A percentile compares a stretch with the other conserved stretches of the same genome.
These are phyloP conservation scores for Apiotrichum gracile DNA, from an alignment of 1,284 basidiomycete species.

Conservation along the genomic window DNA sequence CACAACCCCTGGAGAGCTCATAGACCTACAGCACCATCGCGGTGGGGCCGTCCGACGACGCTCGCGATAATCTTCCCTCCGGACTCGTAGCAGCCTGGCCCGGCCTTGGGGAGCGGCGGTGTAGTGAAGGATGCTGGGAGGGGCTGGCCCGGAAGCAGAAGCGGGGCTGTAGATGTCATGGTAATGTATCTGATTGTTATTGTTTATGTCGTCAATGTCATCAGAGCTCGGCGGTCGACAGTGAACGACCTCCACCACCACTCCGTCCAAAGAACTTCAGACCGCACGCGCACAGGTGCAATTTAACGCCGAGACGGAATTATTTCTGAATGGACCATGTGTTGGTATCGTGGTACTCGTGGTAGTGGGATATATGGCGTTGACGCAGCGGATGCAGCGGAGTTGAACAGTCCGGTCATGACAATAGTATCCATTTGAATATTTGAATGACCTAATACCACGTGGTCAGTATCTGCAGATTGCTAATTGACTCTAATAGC, in stretches of 20 bases:
- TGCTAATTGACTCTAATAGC: too few relatives aligned
- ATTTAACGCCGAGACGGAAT: background rate
- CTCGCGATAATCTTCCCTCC: constrained; percentile 65
- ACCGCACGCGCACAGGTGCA: background rate
- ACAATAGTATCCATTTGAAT: too few relatives aligned
- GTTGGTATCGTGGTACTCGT: too few relatives aligned
- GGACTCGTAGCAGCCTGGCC: constrained; percentile 63
- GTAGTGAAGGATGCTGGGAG: constrained; percentile 55
- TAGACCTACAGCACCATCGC: constrained; percentile 59
- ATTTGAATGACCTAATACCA: too few relatives aligned
- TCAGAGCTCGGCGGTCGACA: background rate
- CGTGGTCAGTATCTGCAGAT: too few relatives aligned
- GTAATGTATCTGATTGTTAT: background rate
- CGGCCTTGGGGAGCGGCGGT: constrained; percentile 56
- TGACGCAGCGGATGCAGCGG: too few relatives aligned
- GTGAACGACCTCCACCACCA: constrained; percentile 1
- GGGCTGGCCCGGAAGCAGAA: constrained; percentile 76
- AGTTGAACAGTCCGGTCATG: too few relatives aligned
- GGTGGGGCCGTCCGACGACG: constrained; percentile 60
- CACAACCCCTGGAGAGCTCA: background rate
- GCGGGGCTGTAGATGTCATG: constrained; percentile 14
- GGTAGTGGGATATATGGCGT: too few relatives aligned
- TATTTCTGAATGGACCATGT: too few relatives aligned
- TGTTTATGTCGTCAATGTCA: background rate
- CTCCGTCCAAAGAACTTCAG: too few relatives aligned